Percentiles rank a stretch among this genome's conserved stretches.
phyloP scores from a whole-genome alignment of 2,329 filamentous ascomycete genomes.

The Arthrobotrys musiformis region DNA sequence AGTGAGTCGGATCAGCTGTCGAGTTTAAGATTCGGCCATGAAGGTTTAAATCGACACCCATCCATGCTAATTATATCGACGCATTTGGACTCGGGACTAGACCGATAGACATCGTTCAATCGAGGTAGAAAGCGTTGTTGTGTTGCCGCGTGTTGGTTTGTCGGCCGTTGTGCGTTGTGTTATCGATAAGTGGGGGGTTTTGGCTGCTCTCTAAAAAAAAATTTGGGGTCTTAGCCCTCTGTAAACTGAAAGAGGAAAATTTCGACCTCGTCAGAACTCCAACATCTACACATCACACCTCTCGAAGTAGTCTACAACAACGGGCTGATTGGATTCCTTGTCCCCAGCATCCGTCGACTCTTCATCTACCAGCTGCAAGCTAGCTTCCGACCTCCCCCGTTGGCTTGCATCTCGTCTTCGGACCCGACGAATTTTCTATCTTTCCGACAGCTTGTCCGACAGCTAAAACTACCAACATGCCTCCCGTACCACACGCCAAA shows the following conservation, averaged over 20 bases:
- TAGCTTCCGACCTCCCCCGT: constrained; percentile 22
- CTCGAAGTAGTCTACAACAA: constrained; percentile 50
- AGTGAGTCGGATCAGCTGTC: constrained; percentile 7
- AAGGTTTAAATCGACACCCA: constrained; percentile 16
- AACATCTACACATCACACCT: constrained; percentile 28
- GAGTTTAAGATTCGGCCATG: constrained; percentile 4
- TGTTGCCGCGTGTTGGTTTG: constrained; percentile 23
- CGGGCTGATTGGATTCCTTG: constrained; percentile 51
- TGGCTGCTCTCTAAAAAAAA: constrained; percentile 24
- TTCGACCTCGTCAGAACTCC: constrained; percentile 33
- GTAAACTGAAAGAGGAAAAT: constrained; percentile 49
- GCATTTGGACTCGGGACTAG: not conserved
- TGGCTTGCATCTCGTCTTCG: constrained; percentile 39
- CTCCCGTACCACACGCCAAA: constrained; percentile 95
- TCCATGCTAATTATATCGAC: not conserved
- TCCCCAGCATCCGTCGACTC: constrained; percentile 53
- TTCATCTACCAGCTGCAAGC: constrained; percentile 35
- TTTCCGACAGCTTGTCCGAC: constrained; percentile 32
- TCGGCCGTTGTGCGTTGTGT: constrained; percentile 2
- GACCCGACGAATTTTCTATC: constrained; percentile 17
- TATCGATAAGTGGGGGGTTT: constrained; percentile 41
- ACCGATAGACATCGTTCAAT: not conserved
- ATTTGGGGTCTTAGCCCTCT: constrained; percentile 51
- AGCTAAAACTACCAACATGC: constrained; percentile 69
- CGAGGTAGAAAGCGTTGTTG: constrained; percentile 12